These are phyloP conservation scores for Penicillium bovifimosum DNA, from an alignment of 495 filamentous ascomycete species.

Conservation along the genomic window DNA sequence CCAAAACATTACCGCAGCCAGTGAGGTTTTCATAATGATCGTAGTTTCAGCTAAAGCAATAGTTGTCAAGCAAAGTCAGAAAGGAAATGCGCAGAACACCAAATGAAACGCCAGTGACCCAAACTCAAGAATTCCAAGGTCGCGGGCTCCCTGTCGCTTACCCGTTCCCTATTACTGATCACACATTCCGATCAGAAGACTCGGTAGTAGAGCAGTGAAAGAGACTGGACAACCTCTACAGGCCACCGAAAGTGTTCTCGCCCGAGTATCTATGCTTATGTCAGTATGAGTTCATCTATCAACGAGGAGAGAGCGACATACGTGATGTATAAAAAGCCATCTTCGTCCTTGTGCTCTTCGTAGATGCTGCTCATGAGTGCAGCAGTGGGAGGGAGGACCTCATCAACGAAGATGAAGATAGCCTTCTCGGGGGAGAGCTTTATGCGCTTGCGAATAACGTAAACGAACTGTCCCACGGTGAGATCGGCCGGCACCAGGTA, in stretches of 20 bases:
- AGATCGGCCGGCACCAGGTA: conserved; percentile 97
- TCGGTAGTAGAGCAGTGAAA: conserved; percentile 5
- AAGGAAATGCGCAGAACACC: conserved; percentile 23
- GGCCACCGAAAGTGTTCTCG: conserved; percentile 95
- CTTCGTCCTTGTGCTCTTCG: conserved; percentile 88
- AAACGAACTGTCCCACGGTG: conserved; percentile 99
- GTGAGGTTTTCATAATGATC: conserved; percentile 2
- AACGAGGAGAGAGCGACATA: conserved; percentile 25
- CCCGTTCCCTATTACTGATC: not conserved
- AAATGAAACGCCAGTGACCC: conserved; percentile 24
- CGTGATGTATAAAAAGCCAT: conserved; percentile 56
- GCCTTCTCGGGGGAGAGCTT: conserved; percentile 99
- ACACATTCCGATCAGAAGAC: not conserved
- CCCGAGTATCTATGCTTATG: conserved; percentile 75
- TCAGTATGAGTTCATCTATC: conserved; percentile 20
- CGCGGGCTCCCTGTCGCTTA: conserved; percentile 4
- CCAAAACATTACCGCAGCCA: not conserved
- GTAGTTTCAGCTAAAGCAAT: conserved; percentile 14
- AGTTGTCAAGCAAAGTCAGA: conserved; percentile 17
- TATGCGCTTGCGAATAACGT: conserved; percentile 99
- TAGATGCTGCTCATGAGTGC: conserved; percentile 99
- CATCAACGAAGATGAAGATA: conserved; percentile 99
- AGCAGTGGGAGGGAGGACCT: conserved; percentile 93
- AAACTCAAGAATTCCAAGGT: conserved; percentile 10
- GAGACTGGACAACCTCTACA: conserved; percentile 23